Conservation (phyloP, 2,329 filamentous ascomycete species). For the Ophiocordyceps sinensis region DNA sequence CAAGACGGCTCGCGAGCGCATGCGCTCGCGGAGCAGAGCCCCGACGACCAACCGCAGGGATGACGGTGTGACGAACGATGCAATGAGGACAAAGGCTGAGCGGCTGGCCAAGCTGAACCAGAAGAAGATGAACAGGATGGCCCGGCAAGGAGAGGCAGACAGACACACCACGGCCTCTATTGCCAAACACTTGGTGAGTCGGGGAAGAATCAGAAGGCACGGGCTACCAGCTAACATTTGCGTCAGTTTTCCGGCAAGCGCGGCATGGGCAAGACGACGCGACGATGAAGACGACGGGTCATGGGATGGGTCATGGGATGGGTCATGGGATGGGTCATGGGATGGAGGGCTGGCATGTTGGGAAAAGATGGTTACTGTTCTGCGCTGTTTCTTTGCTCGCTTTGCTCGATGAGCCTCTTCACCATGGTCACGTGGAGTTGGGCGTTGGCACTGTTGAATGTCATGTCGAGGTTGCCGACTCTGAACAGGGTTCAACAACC, state of each 20-base stretch:
- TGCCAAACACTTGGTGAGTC: slow-evolving; percentile 79
- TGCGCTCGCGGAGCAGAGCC: slow-evolving; percentile 59
- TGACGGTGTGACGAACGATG: slow-evolving; percentile 60
- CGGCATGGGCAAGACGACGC: slow-evolving; percentile 76
- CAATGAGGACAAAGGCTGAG: slow-evolving; percentile 63
- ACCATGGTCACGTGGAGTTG: too few species aligned
- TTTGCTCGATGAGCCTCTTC: too few species aligned
- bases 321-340: background rate
- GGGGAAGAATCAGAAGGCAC: background rate
- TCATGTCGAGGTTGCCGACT: too few species aligned
- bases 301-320: background rate
- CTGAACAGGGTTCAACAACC: too few species aligned
- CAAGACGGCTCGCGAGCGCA: slow-evolving; percentile 38
- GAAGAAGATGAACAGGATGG: slow-evolving; percentile 98
- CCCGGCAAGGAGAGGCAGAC: slow-evolving; percentile 91
- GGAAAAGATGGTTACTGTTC: too few species aligned
- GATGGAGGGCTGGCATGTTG: too few species aligned
- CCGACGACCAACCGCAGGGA: slow-evolving; percentile 50
- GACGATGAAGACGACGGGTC: slow-evolving; percentile 36
- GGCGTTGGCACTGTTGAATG: too few species aligned
- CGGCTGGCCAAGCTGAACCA: slow-evolving; percentile 78
- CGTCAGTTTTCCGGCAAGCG: slow-evolving; percentile 77
- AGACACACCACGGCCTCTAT: slow-evolving; percentile 70
- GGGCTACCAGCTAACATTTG: slow-evolving; percentile 15
- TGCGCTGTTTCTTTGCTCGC: too few species aligned